Conservation (phyloP, 331 rosid species). For the Arachis monticola region DNA sequence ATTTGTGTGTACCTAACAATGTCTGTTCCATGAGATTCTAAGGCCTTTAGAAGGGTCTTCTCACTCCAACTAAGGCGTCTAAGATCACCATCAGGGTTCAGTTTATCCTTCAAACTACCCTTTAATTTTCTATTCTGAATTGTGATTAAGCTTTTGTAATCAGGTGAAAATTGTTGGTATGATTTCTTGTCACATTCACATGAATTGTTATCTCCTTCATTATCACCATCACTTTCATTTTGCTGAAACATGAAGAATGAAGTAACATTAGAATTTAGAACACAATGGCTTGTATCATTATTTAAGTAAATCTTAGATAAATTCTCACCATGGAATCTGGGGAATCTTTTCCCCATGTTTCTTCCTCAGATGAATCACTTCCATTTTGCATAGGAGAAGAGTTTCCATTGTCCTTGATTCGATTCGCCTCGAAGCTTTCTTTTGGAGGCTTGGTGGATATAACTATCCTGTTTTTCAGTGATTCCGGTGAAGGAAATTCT, state of each 20-base stretch:
- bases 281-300: background rate
- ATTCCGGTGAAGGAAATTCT: conserved; percentile 90
- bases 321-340: conserved; percentile 51
- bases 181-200: conserved; percentile 49
- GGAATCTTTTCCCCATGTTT: conserved; percentile 44
- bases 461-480: conserved; percentile 63
- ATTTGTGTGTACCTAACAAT: conserved; percentile 64
- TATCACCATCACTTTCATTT: conserved; percentile 66
- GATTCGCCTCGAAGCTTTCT: conserved; percentile 48
- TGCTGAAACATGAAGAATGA: conserved; percentile 46
- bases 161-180: conserved; percentile 51
- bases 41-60: conserved; percentile 69
- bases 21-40: conserved; percentile 64
- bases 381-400: conserved; percentile 37
- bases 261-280: conserved; percentile 17
- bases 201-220: conserved; percentile 42
- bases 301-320: background rate
- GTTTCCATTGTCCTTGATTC: conserved; percentile 32
- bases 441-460: conserved; percentile 92
- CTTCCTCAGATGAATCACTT: conserved; percentile 70
- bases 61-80: conserved; percentile 91
- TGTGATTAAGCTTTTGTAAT: conserved; percentile 71
- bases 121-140: conserved; percentile 76
- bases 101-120: conserved; percentile 69
- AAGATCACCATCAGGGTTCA: conserved; percentile 63